Base-by-base conservation (phyloP, 352 stramenopile species). In the Elongisporangium anandrum region DNA sequence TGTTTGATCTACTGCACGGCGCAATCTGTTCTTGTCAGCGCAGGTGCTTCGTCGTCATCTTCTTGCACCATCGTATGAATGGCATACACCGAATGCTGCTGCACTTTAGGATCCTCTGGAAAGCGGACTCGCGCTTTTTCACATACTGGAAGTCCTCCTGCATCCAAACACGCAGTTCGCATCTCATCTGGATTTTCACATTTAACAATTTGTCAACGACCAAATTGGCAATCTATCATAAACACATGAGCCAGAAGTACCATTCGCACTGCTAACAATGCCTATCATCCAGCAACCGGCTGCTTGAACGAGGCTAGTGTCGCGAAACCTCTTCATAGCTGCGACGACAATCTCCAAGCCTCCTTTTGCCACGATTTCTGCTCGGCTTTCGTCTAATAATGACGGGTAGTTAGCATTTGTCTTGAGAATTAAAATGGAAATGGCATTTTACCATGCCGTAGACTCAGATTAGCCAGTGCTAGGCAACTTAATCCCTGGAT, bases 91-190 rank as follows among this genome's bases (percentile, higher is more conserved):
- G 77, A 73, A 48, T 89, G 65, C 21, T 86, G 66, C 63, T 86
- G 79, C 9, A 89, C 79, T 22, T 74, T 81, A 6, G 57, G 58
- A 45, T 87, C 75, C 17, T 59, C 52, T 0, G 59, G 62, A 29
- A 86, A 89, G 2, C 61, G 73, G 34, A 85, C 56, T 17, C 79
- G 75, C 2, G 75, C 77, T 50, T 72, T 79, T 54, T 89, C 79
- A 59, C 75, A 83, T 21, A 52, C 70, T 15, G 77, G 71, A 12
- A 89, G 63, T 9, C 65, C 73, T 0, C 75, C 77, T 4, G 73
- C 75, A 4, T 89, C 75, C 3, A 89, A 61, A 60, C 75, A 87
- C 17, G 75, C 62, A 0, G 49, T 56, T 16, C 69, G 60, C 73
- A 86, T 80, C 15, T 77, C 66, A 15, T 83, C 75, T 87, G 34